Evolutionary conservation across 345 rosid genomes (phyloP), one percentile per base, ranked within the genome.

Genomic region (Gossypium rotundifolium): DNA sequence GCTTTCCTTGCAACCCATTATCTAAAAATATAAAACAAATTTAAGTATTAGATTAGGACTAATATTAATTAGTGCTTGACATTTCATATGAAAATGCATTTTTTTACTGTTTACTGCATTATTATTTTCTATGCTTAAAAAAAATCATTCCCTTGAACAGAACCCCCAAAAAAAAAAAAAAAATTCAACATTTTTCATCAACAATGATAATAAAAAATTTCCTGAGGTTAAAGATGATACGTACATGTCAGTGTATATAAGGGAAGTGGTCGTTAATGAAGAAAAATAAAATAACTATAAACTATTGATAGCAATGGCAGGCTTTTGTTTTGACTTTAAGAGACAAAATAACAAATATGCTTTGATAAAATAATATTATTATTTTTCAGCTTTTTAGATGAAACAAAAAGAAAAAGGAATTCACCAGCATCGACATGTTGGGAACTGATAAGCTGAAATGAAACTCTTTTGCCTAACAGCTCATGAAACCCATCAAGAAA

Each of bases 361-460:
- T 45, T 65, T 11, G 40, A 33, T 33, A 33, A 33, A 33, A 33
- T 5, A 33, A 33, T 33, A 33, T 1, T 46, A 46, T 46, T 11
- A 11, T 11, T 46, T 33, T 38, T 40, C 68, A 64, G 49, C 13
- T 40, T 64, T 18, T 3, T 64, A 13, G 8, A 48, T 16, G 22
- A 23, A 67, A 7, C 57, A 12, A 23, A 22, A 33, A 0, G 8
- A 54, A 33, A 71, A 12, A 9, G 48, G 4, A 60, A 44, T 46
- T 73, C 68, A 73, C 75, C 75, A 23, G 25, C 1, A 20, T 60
- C 75, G 3, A 25, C 29, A 5, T 73, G 25, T 59, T 73, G 58
- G 42, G 97, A 78, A 83, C 97, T 88, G 12, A 94, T 79, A 61
- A 94, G 97, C 38, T 86, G 97, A 71, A 94, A 83, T 58, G 90